Conservation (phyloP, 2,329 filamentous ascomycete species). For the Trichophyton simii region DNA sequence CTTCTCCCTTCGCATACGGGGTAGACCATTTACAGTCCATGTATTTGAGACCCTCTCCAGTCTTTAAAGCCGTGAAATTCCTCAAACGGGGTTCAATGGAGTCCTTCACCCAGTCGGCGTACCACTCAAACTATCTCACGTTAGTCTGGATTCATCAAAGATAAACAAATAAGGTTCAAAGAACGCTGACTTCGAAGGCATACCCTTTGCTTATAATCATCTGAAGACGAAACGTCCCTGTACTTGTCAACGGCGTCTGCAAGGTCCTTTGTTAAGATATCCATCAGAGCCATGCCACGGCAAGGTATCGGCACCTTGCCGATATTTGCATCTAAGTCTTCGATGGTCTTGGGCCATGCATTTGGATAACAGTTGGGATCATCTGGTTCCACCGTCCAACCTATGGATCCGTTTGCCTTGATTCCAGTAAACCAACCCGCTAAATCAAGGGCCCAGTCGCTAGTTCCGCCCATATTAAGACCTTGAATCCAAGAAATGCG, state of each 20-base stretch:
- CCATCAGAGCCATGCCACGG: neutral
- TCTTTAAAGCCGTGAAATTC: neutral
- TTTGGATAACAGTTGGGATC: neutral
- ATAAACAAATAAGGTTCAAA: neutral
- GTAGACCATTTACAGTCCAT: conserved; percentile 6
- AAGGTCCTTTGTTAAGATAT: neutral
- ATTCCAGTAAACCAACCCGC: neutral
- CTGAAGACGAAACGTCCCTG: neutral
- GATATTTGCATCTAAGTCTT: neutral
- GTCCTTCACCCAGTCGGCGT: conserved; percentile 4
- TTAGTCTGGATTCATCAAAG: neutral
- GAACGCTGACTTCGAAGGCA: neutral
- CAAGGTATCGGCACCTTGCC: neutral
- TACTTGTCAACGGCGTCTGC: neutral
- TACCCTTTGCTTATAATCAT: neutral
- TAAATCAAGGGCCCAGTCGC: conserved; percentile 27
- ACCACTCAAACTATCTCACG: neutral
- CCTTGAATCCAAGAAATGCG: conserved; percentile 15
- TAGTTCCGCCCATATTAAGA: conserved; percentile 20
- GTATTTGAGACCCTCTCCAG: conserved; percentile 2
- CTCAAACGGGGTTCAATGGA: neutral
- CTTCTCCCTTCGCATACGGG: neutral
- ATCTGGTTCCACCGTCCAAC: neutral
- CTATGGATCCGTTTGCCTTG: neutral
- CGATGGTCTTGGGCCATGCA: neutral